A percentile compares a stretch with the other conserved stretches of the same genome.
These are phyloP conservation scores for Aspergillus ochraceus DNA, from an alignment of 2,329 filamentous ascomycete species.

Conservation along the genomic window DNA sequence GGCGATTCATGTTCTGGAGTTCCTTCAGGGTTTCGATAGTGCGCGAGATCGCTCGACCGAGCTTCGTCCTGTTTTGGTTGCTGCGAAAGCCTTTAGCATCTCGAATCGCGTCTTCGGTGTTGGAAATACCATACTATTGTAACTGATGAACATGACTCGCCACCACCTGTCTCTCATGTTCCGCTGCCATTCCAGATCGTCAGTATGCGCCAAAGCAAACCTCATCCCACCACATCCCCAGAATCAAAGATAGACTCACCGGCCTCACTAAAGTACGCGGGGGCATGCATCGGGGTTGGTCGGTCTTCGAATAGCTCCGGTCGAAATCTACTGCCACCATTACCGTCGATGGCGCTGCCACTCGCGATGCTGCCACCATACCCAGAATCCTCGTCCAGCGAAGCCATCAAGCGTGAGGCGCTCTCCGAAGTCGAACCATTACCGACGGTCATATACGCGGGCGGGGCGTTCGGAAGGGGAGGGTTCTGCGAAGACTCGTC, in stretches of 20 bases:
- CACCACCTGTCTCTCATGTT: constrained; percentile 66
- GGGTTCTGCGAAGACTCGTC: constrained; percentile 28
- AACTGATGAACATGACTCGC: constrained; percentile 88
- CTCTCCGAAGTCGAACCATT: constrained; percentile 77
- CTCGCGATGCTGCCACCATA: constrained; percentile 79
- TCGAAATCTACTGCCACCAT: constrained; percentile 52
- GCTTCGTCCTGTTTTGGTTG: constrained; percentile 83
- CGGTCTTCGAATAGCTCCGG: constrained; percentile 58
- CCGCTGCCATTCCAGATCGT: constrained; percentile 40
- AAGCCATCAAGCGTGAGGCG: constrained; percentile 74
- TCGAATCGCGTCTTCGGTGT: neutral
- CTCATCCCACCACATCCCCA: neutral
- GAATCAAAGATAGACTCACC: constrained; percentile 25
- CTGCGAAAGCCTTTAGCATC: constrained; percentile 33
- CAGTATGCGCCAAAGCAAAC: constrained; percentile 8
- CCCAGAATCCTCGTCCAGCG: constrained; percentile 85
- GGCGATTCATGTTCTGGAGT: constrained; percentile 83
- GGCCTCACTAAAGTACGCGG: constrained; percentile 49
- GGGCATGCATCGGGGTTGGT: constrained; percentile 57
- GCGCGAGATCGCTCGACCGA: constrained; percentile 83
- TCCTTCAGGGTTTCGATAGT: constrained; percentile 81
- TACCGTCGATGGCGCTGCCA: constrained; percentile 54
- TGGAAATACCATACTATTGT: constrained; percentile 61
- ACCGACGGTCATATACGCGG: constrained; percentile 85
- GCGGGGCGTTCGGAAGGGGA: constrained; percentile 39